Percentiles rank a stretch among this genome's conserved stretches.
phyloP scores from a whole-genome alignment of 306 rosid species.

The Oemleria cerasiformis region DNA sequence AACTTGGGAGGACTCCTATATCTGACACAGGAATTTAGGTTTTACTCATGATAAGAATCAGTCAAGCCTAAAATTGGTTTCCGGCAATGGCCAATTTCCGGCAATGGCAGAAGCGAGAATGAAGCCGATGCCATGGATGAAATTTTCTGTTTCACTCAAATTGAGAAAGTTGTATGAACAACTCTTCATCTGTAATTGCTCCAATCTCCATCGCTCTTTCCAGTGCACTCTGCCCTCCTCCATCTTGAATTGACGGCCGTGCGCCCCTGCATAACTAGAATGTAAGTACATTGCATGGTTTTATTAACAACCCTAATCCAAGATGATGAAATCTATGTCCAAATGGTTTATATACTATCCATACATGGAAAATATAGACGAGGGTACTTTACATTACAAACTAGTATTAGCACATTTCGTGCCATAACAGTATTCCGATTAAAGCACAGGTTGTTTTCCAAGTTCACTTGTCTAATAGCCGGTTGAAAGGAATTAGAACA shows the following conservation, averaged over 20 bases:
- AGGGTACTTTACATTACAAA: no score
- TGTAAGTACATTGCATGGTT: slow-evolving; percentile 18
- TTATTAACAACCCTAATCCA: background rate
- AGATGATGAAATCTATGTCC: background rate
- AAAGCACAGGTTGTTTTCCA: no score
- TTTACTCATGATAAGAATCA: background rate
- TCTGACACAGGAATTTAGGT: background rate
- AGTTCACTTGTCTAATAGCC: no score
- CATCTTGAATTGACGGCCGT: slow-evolving; percentile 68
- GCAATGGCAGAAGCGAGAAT: background rate
- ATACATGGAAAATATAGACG: no score
- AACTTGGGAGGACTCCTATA: background rate
- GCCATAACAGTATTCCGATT: no score
- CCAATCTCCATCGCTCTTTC: slow-evolving; percentile 99
- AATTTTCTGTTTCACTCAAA: slow-evolving; percentile 28
- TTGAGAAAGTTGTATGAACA: slow-evolving; percentile 71
- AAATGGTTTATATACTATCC: no score
- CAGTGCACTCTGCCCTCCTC: slow-evolving; percentile 67
- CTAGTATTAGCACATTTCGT: no score
- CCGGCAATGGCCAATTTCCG: background rate
- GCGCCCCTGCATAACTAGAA: slow-evolving; percentile 64
- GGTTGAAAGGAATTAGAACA: no score
- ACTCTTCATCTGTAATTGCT: slow-evolving; percentile 87
- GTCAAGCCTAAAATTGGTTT: background rate
- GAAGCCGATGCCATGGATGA: background rate